Evolutionary conservation across 2,329 filamentous ascomycete species (phyloP), one percentile per base, ranked within the genome.

Genomic region (Neoscytalidium dimidiatum): DNA sequence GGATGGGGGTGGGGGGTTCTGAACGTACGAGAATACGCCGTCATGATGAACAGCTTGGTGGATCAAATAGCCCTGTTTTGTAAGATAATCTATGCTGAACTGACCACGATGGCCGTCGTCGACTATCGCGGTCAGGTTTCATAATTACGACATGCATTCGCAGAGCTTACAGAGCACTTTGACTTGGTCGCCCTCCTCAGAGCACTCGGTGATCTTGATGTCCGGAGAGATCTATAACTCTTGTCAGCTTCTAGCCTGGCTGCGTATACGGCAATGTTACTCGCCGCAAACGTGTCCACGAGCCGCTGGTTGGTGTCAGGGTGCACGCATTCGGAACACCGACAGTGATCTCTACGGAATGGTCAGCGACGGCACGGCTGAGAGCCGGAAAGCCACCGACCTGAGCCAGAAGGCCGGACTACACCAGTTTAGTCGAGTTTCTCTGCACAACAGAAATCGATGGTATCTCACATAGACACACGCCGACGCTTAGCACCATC

Each of bases 251-350:
- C 4, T 13, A 19, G 1, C 5, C 9, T 4, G 21, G 3, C n/a
- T 8, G 21, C 4, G n/a, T 17, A 8, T 11, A 7, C 28, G 19
- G 19, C 35, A 14, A 14, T 57, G 9, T 19, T n/a, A 14, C 21
- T n/a, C 74, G 90, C 87, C 64, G 84, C 81, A 70, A 92, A 92
- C 0, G 88, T 91, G 71, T 92, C 84, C 64, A 90, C 82, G 58
- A 85, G 84, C 28, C 89, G 81, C 75, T 94, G 91, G 74, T 83
- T 86, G 4, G 91, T 94, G 67, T 88, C 85, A 64, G 85, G 85
- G 74, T 92, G 89, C 26, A 90, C 82, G 72, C 91, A 93, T 66
- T 80, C 74, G 1, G 76, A 70, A 72, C 90, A 94, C 66, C 87
- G 88, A 72, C 91, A 94, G 71, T 92, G 90, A 70, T 93, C 90